Evolutionary conservation across 257 asterid genomes (phyloP).

Genomic region (Solanum chilense): DNA sequence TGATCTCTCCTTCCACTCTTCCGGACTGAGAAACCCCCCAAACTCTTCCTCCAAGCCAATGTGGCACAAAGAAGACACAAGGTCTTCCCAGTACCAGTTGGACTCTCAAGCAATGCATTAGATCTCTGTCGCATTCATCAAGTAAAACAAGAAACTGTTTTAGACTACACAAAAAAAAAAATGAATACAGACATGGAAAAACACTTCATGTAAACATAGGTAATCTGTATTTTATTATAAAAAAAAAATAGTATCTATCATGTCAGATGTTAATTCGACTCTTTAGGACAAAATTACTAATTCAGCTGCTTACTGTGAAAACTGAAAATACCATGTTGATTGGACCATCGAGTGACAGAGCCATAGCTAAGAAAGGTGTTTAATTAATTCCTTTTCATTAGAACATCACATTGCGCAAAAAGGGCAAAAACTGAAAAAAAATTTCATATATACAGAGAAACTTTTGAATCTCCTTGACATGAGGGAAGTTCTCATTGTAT

Average conservation of each 20-base stretch:
- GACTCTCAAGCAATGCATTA: slow-evolving; percentile 93
- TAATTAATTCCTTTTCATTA: neutral
- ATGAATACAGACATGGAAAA: neutral
- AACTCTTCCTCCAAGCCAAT: slow-evolving; percentile 92
- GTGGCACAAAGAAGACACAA: slow-evolving; percentile 92
- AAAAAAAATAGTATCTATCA: neutral
- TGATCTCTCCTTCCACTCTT: slow-evolving; percentile 32
- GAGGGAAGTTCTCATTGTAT: neutral
- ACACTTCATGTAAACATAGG: neutral
- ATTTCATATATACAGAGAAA: neutral
- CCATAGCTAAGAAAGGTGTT: neutral
- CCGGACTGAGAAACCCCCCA: slow-evolving; percentile 67
- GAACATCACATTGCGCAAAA: neutral
- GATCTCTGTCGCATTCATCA: slow-evolving; percentile 30
- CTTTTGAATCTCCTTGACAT: neutral
- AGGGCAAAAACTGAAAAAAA: too few relatives aligned
- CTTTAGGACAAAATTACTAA: neutral
- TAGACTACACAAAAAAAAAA: neutral
- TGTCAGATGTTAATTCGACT: neutral
- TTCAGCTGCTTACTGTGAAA: neutral
- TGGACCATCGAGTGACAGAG: neutral
- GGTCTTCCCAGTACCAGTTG: slow-evolving; percentile 98
- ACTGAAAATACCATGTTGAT: neutral
- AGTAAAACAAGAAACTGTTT: neutral
- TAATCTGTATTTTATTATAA: neutral